Conservation (phyloP, 139 green algal species). For the Tetraselmis chui region DNA sequence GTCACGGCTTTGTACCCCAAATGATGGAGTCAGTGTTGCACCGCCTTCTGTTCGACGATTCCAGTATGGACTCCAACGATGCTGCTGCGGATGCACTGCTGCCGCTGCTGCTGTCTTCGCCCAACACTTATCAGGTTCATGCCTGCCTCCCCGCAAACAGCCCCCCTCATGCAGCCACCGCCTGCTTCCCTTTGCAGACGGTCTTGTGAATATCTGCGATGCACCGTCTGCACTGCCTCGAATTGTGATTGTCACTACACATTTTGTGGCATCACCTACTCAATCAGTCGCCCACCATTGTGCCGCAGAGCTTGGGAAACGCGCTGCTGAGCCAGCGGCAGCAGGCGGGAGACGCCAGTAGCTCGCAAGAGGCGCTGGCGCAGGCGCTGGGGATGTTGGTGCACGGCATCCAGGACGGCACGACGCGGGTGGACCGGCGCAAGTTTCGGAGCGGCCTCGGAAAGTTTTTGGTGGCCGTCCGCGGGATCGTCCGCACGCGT, state of each 20-base stretch:
- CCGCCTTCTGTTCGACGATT: slow-evolving; percentile 45
- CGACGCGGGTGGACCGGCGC: slow-evolving; percentile 23
- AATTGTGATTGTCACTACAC: background rate
- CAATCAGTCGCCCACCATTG: background rate
- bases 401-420: slow-evolving; percentile 16
- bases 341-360: background rate
- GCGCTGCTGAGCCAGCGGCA: slow-evolving; percentile 19
- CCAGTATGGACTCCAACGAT: slow-evolving; percentile 41
- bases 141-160: slow-evolving; percentile 2
- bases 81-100: slow-evolving; percentile 58
- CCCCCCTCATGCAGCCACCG: background rate
- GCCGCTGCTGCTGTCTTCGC: slow-evolving; percentile 51
- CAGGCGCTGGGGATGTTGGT: slow-evolving; percentile 18
- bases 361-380: slow-evolving; percentile 7
- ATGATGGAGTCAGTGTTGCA: slow-evolving; percentile 38
- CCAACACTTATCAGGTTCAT: slow-evolving; percentile 31
- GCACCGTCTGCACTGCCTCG: background rate
- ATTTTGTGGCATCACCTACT: background rate
- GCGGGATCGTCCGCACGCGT: slow-evolving; percentile 30
- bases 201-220: background rate
- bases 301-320: background rate
- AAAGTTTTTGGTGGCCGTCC: slow-evolving; percentile 34
- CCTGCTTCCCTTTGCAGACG: background rate
- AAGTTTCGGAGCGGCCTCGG: slow-evolving; percentile 31
- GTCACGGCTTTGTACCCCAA: background rate